Evolutionary conservation across 495 filamentous ascomycete species (phyloP), one percentile per base, ranked within the genome.

Genomic region (Xylona heveae): DNA sequence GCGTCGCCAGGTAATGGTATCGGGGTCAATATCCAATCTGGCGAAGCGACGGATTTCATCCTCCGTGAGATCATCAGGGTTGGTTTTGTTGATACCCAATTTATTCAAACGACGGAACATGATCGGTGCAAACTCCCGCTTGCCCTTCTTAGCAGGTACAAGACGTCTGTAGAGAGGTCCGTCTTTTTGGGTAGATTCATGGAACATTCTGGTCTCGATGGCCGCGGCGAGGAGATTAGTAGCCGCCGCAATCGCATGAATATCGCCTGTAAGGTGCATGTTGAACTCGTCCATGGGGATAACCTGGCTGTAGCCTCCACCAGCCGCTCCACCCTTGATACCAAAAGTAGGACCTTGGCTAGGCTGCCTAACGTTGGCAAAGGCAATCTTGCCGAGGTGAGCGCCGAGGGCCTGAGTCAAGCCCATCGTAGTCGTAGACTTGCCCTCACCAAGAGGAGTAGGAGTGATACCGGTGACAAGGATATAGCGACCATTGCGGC

Each of bases 211-310:
- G 5, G 88, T 95, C 43, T 97, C 88, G 43, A 97, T 92, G 8
- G 88, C 88, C 25, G 88, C 88, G 34, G 88, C 88, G n/a, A 97
- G 74, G 24, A 97, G 64, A 55, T 97, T 97, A 61, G 95, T 97
- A 4, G 88, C 88, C 6, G 88, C 88, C 22, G 83, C 80, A 46
- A 97, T 85, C 24, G 88, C 88, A 49, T 97, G 88, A 39, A 97
- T 95, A 49, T 97, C 88, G 42, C 88, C 88, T 25, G 88, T 97
- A 49, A 97, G 56, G 49, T 97, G 88, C 39, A 97, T 61, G 49
- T 97, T 97, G 62, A 97, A 97, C 51, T 97, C 88, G 41, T 97
- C 88, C 88, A 97, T 97, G 32, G 88, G 88, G 42, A 97, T 95
- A 45, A 95, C 88, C 53, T 97, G 88, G 51, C 80, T 90, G 61